Evolutionary conservation across 768 basidiomycete species (phyloP).

Genomic region (Leccinum fibrillosum): DNA sequence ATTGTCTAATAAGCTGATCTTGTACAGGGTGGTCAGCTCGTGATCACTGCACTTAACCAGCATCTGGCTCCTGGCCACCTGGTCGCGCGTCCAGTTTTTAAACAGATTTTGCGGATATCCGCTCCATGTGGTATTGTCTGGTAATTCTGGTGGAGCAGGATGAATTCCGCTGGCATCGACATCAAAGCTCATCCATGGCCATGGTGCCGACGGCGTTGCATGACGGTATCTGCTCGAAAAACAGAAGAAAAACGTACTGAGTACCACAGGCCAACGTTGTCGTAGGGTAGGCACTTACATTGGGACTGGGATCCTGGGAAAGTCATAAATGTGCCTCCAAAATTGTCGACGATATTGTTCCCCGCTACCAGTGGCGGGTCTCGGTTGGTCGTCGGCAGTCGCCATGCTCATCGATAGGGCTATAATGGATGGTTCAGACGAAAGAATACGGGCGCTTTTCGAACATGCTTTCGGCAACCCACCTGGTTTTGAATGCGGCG

Average conservation of each 20-base stretch:
- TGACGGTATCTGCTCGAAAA: constrained; percentile 27
- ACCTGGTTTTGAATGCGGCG: not conserved
- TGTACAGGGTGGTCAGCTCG: constrained; percentile 19
- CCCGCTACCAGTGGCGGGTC: not conserved
- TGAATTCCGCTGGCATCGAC: constrained; percentile 7
- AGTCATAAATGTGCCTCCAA: not conserved
- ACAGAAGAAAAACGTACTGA: not conserved
- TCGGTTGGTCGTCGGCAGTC: not conserved
- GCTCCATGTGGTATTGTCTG: constrained; percentile 22
- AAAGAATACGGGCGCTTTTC: not conserved
- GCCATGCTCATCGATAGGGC: constrained; percentile 6
- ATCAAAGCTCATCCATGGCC: constrained; percentile 38
- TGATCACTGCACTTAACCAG: constrained; percentile 16
- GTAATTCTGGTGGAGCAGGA: not conserved
- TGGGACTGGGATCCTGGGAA: constrained; percentile 19
- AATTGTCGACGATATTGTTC: not conserved
- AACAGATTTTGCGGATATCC: constrained; percentile 50
- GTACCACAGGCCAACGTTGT: not conserved
- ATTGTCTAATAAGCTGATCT: constrained; percentile 12
- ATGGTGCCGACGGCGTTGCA: constrained; percentile 37
- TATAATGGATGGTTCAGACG: not conserved
- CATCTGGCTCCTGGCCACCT: constrained; percentile 38
- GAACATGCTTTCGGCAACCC: not conserved
- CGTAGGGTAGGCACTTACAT: constrained; percentile 12
- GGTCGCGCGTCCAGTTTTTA: constrained; percentile 50